Conservation (phyloP, 495 filamentous ascomycete species). For the Ramalina peruviana region DNA sequence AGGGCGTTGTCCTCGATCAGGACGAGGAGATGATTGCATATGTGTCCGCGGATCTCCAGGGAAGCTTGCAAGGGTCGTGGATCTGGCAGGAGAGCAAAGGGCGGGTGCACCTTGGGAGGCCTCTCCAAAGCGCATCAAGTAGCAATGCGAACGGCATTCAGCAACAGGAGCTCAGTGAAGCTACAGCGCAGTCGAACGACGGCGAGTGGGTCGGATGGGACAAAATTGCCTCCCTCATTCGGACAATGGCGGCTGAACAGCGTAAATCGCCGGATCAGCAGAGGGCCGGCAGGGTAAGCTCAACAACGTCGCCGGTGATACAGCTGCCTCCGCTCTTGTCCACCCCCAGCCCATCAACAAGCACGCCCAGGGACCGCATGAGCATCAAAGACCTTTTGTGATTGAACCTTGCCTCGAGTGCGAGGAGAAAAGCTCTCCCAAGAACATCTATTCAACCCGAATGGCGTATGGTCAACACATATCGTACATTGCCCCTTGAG, state of each 20-base stretch:
- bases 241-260: slow-evolving; percentile 21
- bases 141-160: slow-evolving; percentile 3
- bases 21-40: slow-evolving; percentile 91
- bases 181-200: slow-evolving; percentile 17
- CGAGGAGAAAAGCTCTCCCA: too few species aligned
- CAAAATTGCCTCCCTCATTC: not conserved
- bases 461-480: too few species aligned
- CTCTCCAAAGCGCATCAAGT: slow-evolving; percentile 3
- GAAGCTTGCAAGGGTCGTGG: slow-evolving; percentile 66
- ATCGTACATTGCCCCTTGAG: too few species aligned
- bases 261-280: slow-evolving; percentile 8
- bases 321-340: slow-evolving; percentile 6
- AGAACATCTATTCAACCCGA: too few species aligned
- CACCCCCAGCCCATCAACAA: slow-evolving; percentile 2
- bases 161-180: not conserved
- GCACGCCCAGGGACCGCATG: slow-evolving; percentile 6
- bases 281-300: not conserved
- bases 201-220: slow-evolving; percentile 19
- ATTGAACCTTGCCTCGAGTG: not conserved
- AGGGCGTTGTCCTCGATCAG: slow-evolving; percentile 39
- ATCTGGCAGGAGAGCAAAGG: slow-evolving; percentile 62
- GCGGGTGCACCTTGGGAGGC: slow-evolving; percentile 6
- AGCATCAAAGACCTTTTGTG: slow-evolving; percentile 13
- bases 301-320: slow-evolving; percentile 4
- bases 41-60: slow-evolving; percentile 80